Conservation (phyloP, 164 flowering plant species). For the Litsea cubeba region DNA sequence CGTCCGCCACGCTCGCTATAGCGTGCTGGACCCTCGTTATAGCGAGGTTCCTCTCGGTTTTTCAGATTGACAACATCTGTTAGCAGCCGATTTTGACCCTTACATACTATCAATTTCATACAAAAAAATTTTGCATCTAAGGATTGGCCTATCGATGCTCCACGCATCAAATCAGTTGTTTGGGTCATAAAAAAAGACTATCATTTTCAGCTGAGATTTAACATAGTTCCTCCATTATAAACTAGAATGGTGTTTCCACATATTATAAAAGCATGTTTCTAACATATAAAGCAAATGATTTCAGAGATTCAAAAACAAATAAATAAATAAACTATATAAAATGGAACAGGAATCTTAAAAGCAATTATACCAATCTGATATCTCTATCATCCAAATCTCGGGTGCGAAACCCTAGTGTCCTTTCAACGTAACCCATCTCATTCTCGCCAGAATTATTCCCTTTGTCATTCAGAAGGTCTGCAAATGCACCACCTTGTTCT, state of each 20-base stretch:
- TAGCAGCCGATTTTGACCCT: no score
- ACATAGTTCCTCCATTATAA: no score
- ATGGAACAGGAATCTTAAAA: background rate
- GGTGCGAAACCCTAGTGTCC: constrained; percentile 85
- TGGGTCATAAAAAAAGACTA: no score
- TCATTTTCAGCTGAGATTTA: no score
- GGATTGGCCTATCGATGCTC: no score
- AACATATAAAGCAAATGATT: background rate
- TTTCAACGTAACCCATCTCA: constrained; percentile 84
- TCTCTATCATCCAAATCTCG: constrained; percentile 68
- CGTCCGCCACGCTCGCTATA: no score
- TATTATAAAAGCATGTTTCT: background rate
- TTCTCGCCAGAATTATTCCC: constrained; percentile 76
- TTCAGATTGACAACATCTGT: no score
- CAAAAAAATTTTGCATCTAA: no score
- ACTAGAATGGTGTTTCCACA: background rate
- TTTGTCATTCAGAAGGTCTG: constrained; percentile 79
- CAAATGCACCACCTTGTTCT: constrained; percentile 88
- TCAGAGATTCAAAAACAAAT: background rate
- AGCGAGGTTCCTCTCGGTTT: no score
- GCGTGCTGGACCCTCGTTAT: no score
- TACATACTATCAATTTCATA: no score
- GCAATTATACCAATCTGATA: constrained; percentile 63
- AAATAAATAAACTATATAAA: background rate
- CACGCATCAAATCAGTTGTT: no score